These are phyloP conservation scores for Claviceps sp. DNA, from an alignment of 2,329 filamentous ascomycete genomes.

Conservation along the genomic window DNA sequence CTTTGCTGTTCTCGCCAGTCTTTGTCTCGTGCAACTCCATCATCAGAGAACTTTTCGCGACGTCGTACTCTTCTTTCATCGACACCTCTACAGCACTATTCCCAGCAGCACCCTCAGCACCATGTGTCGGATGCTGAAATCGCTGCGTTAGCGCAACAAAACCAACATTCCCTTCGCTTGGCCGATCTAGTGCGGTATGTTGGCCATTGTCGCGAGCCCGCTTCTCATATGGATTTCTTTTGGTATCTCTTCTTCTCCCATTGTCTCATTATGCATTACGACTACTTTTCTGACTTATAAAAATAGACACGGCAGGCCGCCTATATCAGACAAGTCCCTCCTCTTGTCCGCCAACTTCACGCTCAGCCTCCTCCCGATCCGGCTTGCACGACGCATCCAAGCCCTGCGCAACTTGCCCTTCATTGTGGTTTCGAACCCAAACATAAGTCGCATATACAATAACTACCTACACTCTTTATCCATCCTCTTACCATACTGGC, in stretches of 20 bases:
- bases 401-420: constrained; percentile 87
- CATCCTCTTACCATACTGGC: constrained; percentile 69
- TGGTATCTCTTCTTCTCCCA: too few species aligned
- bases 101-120: neutral
- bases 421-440: constrained; percentile 95
- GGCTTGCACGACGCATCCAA: constrained; percentile 86
- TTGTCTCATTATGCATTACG: neutral
- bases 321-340: constrained; percentile 65
- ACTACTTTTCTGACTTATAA: neutral
- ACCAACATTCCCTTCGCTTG: constrained; percentile 70
- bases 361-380: constrained; percentile 78
- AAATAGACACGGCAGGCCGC: constrained; percentile 60
- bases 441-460: constrained; percentile 86
- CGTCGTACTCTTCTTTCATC: neutral
- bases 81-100: neutral
- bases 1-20: neutral
- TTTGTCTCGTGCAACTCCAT: neutral
- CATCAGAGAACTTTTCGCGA: neutral
- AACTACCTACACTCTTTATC: constrained; percentile 92
- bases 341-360: constrained; percentile 93
- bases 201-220: neutral
- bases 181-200: constrained; percentile 75
- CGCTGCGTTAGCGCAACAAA: constrained; percentile 60
- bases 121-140: constrained; percentile 62
- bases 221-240: neutral